A percentile compares a stretch with the other conserved stretches of the same genome.
These are phyloP conservation scores for Paraleonurus japonicus DNA, from an alignment of 257 asterid species.

Conservation along the genomic window DNA sequence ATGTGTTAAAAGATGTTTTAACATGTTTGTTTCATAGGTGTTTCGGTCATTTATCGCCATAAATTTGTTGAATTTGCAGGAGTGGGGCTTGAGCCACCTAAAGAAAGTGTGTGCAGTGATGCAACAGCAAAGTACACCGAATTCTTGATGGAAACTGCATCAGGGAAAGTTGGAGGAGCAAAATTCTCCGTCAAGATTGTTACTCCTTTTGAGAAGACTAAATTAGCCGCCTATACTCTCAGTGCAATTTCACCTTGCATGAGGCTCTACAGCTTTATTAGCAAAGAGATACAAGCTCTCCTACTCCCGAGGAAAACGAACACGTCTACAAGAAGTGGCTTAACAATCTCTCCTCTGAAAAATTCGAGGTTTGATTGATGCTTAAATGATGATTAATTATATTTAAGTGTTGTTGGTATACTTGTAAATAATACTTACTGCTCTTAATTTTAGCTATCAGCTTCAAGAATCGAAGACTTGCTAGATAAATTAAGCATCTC, in stretches of 20 bases:
- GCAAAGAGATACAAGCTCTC: constrained; percentile 47
- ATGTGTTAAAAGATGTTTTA: background rate
- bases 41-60: background rate
- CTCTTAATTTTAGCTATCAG: constrained; percentile 49
- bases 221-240: constrained; percentile 62
- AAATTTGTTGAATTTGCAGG: constrained; percentile 35
- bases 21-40: background rate
- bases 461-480: constrained; percentile 61
- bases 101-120: constrained; percentile 36
- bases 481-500: constrained; percentile 58
- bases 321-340: constrained; percentile 65
- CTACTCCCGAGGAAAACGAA: constrained; percentile 38
- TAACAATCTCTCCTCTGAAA: constrained; percentile 44
- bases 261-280: constrained; percentile 59
- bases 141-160: constrained; percentile 65
- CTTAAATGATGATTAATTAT: background rate
- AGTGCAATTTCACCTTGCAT: constrained; percentile 71
- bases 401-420: background rate
- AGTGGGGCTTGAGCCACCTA: constrained; percentile 71
- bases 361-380: constrained; percentile 50
- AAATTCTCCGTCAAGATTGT: constrained; percentile 50
- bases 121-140: constrained; percentile 52
- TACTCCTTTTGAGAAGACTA: constrained; percentile 72
- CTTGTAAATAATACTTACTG: constrained; percentile 1
- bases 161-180: constrained; percentile 60